Evolutionary conservation across 1,139 yeast species (phyloP).

Genomic region (Debaryomyces coudertii): DNA sequence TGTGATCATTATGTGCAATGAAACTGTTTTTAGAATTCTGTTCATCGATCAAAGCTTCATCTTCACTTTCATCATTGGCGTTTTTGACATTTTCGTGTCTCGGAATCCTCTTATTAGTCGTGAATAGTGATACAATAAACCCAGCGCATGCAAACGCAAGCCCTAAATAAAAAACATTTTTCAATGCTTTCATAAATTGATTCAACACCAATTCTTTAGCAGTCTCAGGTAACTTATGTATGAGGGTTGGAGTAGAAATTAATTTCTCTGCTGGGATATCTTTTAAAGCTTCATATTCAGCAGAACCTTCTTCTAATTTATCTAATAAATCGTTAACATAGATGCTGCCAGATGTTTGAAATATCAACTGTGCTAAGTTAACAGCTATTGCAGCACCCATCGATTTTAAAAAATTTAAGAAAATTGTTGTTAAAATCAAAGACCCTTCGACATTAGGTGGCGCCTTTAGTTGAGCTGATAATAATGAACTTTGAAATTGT

Average conservation of each 20-base stretch:
- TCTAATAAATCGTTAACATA: conserved; percentile 22
- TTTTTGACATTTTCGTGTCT: conserved; percentile 29
- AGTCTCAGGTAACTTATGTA: conserved; percentile 28
- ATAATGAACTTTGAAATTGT: conserved; percentile 52
- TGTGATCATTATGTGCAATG: background rate
- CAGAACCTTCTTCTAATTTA: conserved; percentile 15
- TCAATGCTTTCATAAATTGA: conserved; percentile 41
- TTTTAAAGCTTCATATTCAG: conserved; percentile 21
- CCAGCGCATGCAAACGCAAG: conserved; percentile 37
- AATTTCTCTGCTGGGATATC: conserved; percentile 23
- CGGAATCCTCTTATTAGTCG: conserved; percentile 46
- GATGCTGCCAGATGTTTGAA: conserved; percentile 30
- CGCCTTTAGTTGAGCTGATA: conserved; percentile 58
- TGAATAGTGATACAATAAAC: conserved; percentile 33
- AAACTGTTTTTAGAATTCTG: background rate
- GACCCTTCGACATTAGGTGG: conserved; percentile 55
- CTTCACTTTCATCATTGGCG: conserved; percentile 14
- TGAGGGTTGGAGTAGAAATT: conserved; percentile 33
- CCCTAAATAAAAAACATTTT: conserved; percentile 44
- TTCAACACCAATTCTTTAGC: conserved; percentile 28
- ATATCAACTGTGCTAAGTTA: conserved; percentile 51
- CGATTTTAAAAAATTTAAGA: conserved; percentile 50
- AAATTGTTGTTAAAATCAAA: conserved; percentile 51
- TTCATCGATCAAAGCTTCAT: background rate
- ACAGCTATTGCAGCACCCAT: conserved; percentile 54